Evolutionary conservation across 2,329 filamentous ascomycete species (phyloP).

Genomic region (Aquanectria penicillioides): DNA sequence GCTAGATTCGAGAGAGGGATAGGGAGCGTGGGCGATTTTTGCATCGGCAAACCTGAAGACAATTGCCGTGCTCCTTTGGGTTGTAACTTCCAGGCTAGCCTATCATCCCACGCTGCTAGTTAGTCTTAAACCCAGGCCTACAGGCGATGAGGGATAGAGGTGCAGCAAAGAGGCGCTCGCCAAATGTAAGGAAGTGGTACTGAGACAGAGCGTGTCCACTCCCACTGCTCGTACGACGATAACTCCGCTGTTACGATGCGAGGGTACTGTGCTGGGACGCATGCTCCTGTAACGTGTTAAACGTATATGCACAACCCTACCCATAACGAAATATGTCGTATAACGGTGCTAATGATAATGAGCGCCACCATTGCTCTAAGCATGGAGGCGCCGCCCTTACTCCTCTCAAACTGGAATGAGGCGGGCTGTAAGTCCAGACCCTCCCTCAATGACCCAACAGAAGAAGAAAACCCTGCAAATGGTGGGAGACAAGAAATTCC

Average conservation of each 20-base stretch:
- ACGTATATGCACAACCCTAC: background rate
- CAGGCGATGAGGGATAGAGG: too few species aligned
- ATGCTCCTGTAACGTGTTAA: background rate
- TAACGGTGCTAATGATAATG: background rate
- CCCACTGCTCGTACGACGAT: background rate
- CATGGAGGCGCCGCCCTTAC: background rate
- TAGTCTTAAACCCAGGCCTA: too few species aligned
- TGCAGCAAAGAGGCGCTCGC: background rate
- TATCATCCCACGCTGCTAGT: too few species aligned
- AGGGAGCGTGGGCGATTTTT: background rate
- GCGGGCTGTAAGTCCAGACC: background rate
- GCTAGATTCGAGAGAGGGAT: conserved; percentile 14
- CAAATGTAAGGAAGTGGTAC: background rate
- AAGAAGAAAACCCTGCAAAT: background rate
- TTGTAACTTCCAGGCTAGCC: too few species aligned
- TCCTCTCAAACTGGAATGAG: background rate
- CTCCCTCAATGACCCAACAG: background rate
- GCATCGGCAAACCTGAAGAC: background rate
- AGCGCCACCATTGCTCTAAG: background rate
- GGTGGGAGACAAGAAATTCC: background rate
- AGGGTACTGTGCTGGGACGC: background rate
- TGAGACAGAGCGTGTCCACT: background rate
- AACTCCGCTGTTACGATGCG: background rate
- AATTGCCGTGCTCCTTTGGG: background rate
- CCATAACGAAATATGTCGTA: background rate